Conservation (phyloP, 805 yeast species). For the Cyberlindnera subsufficiens region DNA sequence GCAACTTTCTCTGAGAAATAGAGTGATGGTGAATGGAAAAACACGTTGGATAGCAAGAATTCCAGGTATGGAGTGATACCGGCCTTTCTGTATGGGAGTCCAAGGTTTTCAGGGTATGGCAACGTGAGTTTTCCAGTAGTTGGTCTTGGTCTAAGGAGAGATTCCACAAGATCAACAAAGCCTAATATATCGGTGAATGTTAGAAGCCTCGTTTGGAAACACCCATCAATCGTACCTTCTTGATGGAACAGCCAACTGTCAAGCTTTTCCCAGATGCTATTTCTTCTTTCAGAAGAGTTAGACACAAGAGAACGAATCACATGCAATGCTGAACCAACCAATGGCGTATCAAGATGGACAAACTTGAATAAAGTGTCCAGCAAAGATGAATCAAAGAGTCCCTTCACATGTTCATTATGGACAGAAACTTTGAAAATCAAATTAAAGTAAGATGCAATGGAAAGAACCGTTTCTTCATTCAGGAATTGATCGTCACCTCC, state of each 20-base stretch:
- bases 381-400: slow-evolving; percentile 22
- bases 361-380: slow-evolving; percentile 39
- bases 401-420: slow-evolving; percentile 31
- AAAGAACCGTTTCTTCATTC: slow-evolving; percentile 74
- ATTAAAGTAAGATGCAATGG: slow-evolving; percentile 68
- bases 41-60: slow-evolving; percentile 60
- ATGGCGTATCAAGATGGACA: slow-evolving; percentile 38
- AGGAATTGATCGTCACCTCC: slow-evolving; percentile 47
- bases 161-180: slow-evolving; percentile 47
- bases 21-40: slow-evolving; percentile 44
- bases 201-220: slow-evolving; percentile 40
- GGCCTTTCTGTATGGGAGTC: slow-evolving; percentile 49
- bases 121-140: slow-evolving; percentile 34
- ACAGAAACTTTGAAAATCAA: slow-evolving; percentile 50
- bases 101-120: slow-evolving; percentile 60
- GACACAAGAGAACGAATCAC: slow-evolving; percentile 55
- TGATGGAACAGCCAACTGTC: slow-evolving; percentile 61
- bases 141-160: slow-evolving; percentile 25
- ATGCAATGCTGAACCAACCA: slow-evolving; percentile 49
- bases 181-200: slow-evolving; percentile 54
- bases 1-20: slow-evolving; percentile 29
- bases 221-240: slow-evolving; percentile 33
- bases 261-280: slow-evolving; percentile 57
- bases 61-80: slow-evolving; percentile 83
- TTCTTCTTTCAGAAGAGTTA: slow-evolving; percentile 34